These are phyloP conservation scores for Rhynchospora pubera DNA, from an alignment of 176 grass and related monocot species.

Conservation along the genomic window DNA sequence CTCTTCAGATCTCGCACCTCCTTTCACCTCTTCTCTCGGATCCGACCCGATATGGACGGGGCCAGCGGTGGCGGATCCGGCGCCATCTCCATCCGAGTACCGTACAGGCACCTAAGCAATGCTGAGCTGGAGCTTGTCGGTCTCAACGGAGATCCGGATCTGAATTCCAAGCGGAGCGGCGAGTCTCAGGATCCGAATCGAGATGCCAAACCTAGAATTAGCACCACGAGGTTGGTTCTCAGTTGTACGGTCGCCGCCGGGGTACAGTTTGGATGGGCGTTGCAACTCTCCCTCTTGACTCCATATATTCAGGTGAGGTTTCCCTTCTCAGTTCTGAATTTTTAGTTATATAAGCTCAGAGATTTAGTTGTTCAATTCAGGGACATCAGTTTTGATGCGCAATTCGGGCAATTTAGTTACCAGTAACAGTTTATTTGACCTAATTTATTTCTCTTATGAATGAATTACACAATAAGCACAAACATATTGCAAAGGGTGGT, in stretches of 20 bases:
- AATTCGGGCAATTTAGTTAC: neutral
- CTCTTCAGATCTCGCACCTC: neutral
- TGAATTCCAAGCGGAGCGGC: neutral
- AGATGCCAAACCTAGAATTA: neutral
- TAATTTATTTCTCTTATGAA: neutral
- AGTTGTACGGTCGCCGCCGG: conserved; percentile 88
- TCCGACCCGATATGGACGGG: conserved; percentile 48
- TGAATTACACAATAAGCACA: neutral
- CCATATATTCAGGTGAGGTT: conserved; percentile 79
- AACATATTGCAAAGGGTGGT: neutral
- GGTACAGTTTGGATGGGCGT: conserved; percentile 98
- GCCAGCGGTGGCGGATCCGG: conserved; percentile 29
- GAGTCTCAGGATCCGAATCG: neutral
- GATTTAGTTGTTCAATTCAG: neutral
- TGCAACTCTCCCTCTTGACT: conserved; percentile 93
- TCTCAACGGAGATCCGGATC: conserved; percentile 31
- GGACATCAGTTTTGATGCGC: neutral
- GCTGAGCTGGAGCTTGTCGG: conserved; percentile 72
- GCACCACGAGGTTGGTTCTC: conserved; percentile 51
- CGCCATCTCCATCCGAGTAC: conserved; percentile 43
- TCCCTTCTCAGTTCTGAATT: neutral
- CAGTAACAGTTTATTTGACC: neutral
- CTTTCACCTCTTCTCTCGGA: neutral
- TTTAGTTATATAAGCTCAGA: neutral
- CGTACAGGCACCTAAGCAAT: conserved; percentile 61